Evolutionary conservation across 2,329 filamentous ascomycete genomes (phyloP).

Genomic region (Helotiales sp.): DNA sequence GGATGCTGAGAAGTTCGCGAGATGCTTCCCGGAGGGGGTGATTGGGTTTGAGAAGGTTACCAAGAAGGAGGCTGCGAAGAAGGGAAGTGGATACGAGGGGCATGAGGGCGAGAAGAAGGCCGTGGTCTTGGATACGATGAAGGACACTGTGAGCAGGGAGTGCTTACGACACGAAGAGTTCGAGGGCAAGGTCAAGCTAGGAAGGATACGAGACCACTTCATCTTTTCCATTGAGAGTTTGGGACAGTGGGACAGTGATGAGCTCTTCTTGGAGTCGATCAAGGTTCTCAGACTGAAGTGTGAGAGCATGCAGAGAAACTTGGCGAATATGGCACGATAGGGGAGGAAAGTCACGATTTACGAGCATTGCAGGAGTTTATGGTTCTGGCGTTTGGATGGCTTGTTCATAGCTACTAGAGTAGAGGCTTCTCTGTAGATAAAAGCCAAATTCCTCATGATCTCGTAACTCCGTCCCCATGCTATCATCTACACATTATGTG

Average conservation of each 20-base stretch:
- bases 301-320: slow-evolving; percentile 70
- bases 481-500: background rate
- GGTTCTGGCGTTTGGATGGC: slow-evolving; percentile 38
- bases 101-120: slow-evolving; percentile 83
- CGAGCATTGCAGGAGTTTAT: slow-evolving; percentile 42
- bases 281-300: slow-evolving; percentile 87
- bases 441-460: slow-evolving; percentile 25
- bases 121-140: slow-evolving; percentile 85
- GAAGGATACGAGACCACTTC: slow-evolving; percentile 90
- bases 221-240: slow-evolving; percentile 96
- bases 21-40: slow-evolving; percentile 88
- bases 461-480: slow-evolving; percentile 11
- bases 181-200: slow-evolving; percentile 92
- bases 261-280: slow-evolving; percentile 89
- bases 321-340: slow-evolving; percentile 44
- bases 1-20: slow-evolving; percentile 87
- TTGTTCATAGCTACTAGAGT: slow-evolving; percentile 30
- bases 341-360: slow-evolving; percentile 11
- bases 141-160: slow-evolving; percentile 93
- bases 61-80: slow-evolving; percentile 62
- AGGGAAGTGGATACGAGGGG: slow-evolving; percentile 71
- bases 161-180: slow-evolving; percentile 92
- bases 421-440: slow-evolving; percentile 19
- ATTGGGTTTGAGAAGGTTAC: slow-evolving; percentile 79
- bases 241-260: slow-evolving; percentile 92